Base-by-base conservation (phyloP, 352 stramenopile genomes). In the Phytophthora lateralis region DNA sequence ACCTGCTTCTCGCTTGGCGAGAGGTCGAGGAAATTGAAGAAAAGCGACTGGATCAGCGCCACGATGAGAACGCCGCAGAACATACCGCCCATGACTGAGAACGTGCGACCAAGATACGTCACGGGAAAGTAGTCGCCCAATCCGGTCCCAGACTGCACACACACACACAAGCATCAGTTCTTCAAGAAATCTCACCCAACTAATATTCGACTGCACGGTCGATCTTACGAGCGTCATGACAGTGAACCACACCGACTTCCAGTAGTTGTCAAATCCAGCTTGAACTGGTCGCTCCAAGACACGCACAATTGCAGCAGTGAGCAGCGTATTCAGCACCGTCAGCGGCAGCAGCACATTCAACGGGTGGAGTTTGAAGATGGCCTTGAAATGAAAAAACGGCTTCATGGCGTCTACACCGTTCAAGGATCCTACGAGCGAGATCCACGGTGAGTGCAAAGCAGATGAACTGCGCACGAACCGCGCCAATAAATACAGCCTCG, bases 361-460 rank as follows among this genome's bases (percentile, higher is more conserved):
- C 26, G 82, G 82, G 7, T 70, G 70, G 35, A 88, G 78, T 60
- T 88, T 90, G 64, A 92, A 92, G 17, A 92, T 76, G 30, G 80
- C 75, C 38, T 90, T 90, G 59, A 92, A 92, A 55, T 92, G 82
- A 45, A 92, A 92, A 45, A 87, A 88, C 6, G 82, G 82, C n/a
- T 66, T 72, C 80, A 90, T 87, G 7, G 80, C 73, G 46, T 92
- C 85, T 52, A 92, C 74, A n/a, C 88, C 82, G 46, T 92, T 89
- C 20, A 92, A 56, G 11, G 80, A 80, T 0, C 82, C 82, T 29
- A 92, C 71, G 11, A 90, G 86, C 12, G 80, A 78, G 37, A 89
- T 82, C 82, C 82, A 92, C 34, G 87, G 82, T 12, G 82, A 92
- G 70, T 92, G 87, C 14, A 92, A 42, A 9, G 75, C 65, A 38